Base-by-base conservation (phyloP, 768 basidiomycete genomes). In the Naganishia vishniacii region DNA sequence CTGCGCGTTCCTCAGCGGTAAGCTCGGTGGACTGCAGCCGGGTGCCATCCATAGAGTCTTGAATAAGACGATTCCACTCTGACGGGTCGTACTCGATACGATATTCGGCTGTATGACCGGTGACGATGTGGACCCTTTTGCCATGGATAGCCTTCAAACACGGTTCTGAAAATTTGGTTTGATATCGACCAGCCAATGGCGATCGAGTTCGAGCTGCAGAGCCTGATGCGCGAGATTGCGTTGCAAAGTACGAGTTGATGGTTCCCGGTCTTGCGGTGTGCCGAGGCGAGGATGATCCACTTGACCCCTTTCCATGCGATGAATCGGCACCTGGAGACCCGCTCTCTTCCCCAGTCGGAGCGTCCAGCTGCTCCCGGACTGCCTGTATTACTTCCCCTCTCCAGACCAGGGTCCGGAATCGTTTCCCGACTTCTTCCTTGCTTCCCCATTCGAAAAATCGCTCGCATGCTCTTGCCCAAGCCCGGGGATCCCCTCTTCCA, bases 361-460 rank as follows among this genome's bases (percentile, higher is more conserved):
- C 80, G 26, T 89, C 65, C 1, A 83, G 83, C 1, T 80, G 82
- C 7, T 86, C 82, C n/a, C 89, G 81, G 28, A 93, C 77, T 26
- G 86, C 84, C 40, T 88, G 82, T 58, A 88, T 79, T 8, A 88
- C 81, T 12, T 84, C 83, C 0, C 85, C 84, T 16, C 84, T 84
- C 88, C 91, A 95, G 18, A 92, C 81, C 3, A 90, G 83, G 0
- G 85, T 88, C 71, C 88, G 81, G 72, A 93, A 91, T 12, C 89
- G 85, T 68, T 89, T 89, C 68, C 88, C 82, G 61, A 94, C 89
- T 2, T 84, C 80, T 49, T 89, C 87, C 69, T 82, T 85, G 53
- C 89, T 85, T 0, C 91, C 91, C 91, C 91, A 95, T 73, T 93
- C 91, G 67, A 94, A 94, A 73, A 86, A 88, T 48, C 85, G 81